phyloP scores from a whole-genome alignment of 176 grass and related monocot species.

The Coix lacrymajobi region DNA sequence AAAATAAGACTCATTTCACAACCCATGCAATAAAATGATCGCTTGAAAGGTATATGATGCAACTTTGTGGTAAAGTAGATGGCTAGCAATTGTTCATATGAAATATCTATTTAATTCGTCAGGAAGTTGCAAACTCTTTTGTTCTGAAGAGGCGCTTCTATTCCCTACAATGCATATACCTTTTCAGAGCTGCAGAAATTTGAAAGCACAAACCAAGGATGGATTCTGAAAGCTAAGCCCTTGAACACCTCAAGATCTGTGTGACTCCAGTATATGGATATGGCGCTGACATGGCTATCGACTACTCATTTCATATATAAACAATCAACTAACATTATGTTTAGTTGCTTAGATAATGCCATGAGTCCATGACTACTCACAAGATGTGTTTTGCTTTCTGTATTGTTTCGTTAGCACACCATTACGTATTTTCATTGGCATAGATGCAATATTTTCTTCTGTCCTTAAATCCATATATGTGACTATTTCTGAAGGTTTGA shows the following conservation, averaged over 20 bases:
- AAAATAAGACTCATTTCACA: neutral
- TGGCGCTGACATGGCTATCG: neutral
- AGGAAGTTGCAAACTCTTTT: no score
- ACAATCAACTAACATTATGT: neutral
- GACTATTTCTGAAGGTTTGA: slow-evolving; percentile 6
- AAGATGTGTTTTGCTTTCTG: neutral
- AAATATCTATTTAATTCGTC: neutral
- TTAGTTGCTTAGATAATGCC: neutral
- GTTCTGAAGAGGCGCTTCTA: no score
- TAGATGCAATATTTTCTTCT: neutral
- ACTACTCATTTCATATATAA: neutral
- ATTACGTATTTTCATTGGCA: neutral
- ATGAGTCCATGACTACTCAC: neutral
- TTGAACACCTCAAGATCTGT: neutral
- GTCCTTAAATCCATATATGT: neutral
- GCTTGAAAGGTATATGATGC: no score
- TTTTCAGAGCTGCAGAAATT: no score
- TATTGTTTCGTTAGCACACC: neutral
- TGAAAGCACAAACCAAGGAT: neutral
- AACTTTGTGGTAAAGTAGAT: neutral
- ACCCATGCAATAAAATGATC: no score
- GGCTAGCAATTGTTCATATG: neutral
- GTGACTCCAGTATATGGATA: neutral
- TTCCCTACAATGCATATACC: no score
- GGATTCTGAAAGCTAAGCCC: neutral